These are phyloP conservation scores for Penicillium canariense DNA, from an alignment of 495 filamentous ascomycete species.

Conservation along the genomic window DNA sequence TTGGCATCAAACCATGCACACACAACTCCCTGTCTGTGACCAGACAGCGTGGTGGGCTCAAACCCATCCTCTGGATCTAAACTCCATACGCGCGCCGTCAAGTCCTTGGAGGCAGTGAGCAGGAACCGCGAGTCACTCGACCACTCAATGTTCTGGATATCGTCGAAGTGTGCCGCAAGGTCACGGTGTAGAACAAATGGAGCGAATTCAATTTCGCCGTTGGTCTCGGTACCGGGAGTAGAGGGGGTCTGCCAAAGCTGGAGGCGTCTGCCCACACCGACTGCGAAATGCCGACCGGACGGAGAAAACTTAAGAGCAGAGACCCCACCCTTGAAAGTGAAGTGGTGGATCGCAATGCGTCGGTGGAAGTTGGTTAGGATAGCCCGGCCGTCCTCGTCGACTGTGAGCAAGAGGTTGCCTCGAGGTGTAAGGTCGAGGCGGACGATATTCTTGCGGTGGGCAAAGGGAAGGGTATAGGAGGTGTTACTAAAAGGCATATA, in stretches of 20 bases:
- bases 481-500: slow-evolving; percentile 64
- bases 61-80: slow-evolving; percentile 83
- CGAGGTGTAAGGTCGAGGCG: slow-evolving; percentile 82
- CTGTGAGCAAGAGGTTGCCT: slow-evolving; percentile 84
- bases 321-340: slow-evolving; percentile 83
- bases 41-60: slow-evolving; percentile 80
- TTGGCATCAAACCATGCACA: slow-evolving; percentile 91
- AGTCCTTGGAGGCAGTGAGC: slow-evolving; percentile 82
- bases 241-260: slow-evolving; percentile 96
- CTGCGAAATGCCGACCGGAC: slow-evolving; percentile 85
- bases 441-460: slow-evolving; percentile 89
- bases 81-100: slow-evolving; percentile 94
- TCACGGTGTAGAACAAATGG: slow-evolving; percentile 87
- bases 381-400: slow-evolving; percentile 91
- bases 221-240: slow-evolving; percentile 68
- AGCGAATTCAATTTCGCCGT: slow-evolving; percentile 89
- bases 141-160: slow-evolving; percentile 83
- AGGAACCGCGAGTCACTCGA: slow-evolving; percentile 94
- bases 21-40: slow-evolving; percentile 82
- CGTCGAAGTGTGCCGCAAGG: slow-evolving; percentile 85
- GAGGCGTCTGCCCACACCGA: slow-evolving; percentile 76
- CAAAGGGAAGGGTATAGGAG: slow-evolving; percentile 90
- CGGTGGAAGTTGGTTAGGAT: slow-evolving; percentile 88
- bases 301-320: slow-evolving; percentile 89
- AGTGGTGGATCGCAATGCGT: slow-evolving; percentile 83